Percentiles rank a stretch among this genome's conserved stretches.
These are phyloP conservation scores for Aspergillus pseudoterreus DNA, from an alignment of 2,329 filamentous ascomycete genomes.

Conservation along the genomic window DNA sequence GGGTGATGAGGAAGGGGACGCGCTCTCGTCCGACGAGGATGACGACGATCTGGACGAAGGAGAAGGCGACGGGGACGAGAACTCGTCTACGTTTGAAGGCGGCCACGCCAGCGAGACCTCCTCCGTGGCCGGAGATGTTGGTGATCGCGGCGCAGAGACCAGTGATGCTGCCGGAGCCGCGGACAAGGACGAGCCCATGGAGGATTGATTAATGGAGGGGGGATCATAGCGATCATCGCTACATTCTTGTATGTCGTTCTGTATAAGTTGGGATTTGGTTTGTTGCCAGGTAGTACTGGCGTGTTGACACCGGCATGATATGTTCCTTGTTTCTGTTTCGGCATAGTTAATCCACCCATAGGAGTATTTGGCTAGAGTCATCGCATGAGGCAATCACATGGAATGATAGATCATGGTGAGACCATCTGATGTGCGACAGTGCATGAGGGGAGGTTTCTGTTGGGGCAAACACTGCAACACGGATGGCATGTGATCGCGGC, in stretches of 20 bases:
- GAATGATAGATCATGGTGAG: too few species aligned
- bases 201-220: conserved; percentile 14
- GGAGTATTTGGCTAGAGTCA: too few species aligned
- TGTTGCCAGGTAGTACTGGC: neutral
- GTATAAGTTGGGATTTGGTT: neutral
- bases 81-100: conserved; percentile 29
- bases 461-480: too few species aligned
- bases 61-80: conserved; percentile 28
- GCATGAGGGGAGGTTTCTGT: too few species aligned
- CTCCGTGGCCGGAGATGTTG: conserved; percentile 20
- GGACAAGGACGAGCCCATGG: conserved; percentile 26
- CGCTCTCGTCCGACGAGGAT: conserved; percentile 24
- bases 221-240: neutral
- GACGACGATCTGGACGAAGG: conserved; percentile 37
- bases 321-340: too few species aligned
- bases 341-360: too few species aligned
- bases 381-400: too few species aligned
- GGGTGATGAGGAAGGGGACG: conserved; percentile 24
- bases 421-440: too few species aligned
- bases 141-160: conserved; percentile 8
- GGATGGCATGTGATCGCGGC: too few species aligned
- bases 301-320: too few species aligned
- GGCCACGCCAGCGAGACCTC: conserved; percentile 32
- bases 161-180: conserved; percentile 10
- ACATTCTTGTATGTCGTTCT: neutral